Evolutionary conservation across 257 asterid species (phyloP), one percentile per base, ranked within the genome.

Genomic region (Scutellaria baicalensis): DNA sequence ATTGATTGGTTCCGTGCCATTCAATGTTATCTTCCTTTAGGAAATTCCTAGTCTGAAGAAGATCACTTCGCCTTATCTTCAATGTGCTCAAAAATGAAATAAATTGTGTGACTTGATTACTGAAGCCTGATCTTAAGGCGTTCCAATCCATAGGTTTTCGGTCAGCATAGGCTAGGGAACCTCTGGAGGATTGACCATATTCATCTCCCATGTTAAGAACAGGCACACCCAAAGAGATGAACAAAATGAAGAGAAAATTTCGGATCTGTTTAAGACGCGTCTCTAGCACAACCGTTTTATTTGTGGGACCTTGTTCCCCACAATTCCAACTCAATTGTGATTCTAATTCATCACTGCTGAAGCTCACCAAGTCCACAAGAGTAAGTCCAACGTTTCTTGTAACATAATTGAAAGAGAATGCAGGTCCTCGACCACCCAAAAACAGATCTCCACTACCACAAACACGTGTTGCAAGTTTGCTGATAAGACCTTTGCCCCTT

Each of bases 121-220:
- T 85, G 36, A 84, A 94, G 45, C 87, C 73, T 40, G 95, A 83
- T 55, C 55, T 72, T 75, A 91, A 27, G 42, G 88, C 82, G 14
- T 81, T 82, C 97, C 99, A 94, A 39, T 85, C 80, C 51, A 91
- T 58, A 72, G 86, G 83, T 64, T 75, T 79, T 1, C 89, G 86
- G 63, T 87, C 86, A 14, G 71, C 55, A 42, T 81, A 76, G 55
- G 71, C 71, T 5, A 70, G 78, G 75, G 90, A 84, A 11, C 97
- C 99, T 50, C 84, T 78, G 3, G 74, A 69, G 27, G 97, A 91
- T 71, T 73, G 95, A 75, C 97, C 97, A 68, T 95, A 91, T 75
- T 94, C 97, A 73, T 94, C 97, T 44, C 97, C 99, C 97, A 91
- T 94, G 90, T 83, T 91, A n/a, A 94, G 87, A 40, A 94, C 83